Base-by-base conservation (phyloP, 352 stramenopile species). In the Pseudoperonospora humuli region DNA sequence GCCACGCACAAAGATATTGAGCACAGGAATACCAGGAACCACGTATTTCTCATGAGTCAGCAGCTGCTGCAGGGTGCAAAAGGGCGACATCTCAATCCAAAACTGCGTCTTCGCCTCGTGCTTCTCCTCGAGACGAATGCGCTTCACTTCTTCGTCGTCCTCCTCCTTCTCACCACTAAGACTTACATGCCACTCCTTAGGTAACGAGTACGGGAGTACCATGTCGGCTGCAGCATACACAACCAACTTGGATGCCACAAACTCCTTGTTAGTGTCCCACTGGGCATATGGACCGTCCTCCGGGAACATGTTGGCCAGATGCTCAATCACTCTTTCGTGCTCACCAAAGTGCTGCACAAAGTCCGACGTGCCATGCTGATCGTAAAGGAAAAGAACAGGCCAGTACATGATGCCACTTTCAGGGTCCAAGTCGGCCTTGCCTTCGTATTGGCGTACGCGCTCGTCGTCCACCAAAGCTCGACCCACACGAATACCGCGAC, bases 261-360 rank as follows among this genome's bases (percentile, higher is more conserved):
- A 93, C 52, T 83, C 61, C 9, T 81, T 46, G 3, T 73, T 60
- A 9, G 42, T 55, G 57, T 93, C 82, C 82, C 82, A 93, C 15
- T 91, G 63, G 31, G 75, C 83, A 50, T 78, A 88, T 36, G 82
- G 77, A 0, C 82, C 82, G 32, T 90, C 78, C 40, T 93, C 82
- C 0, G 82, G 82, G 58, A 93, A 93, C 79, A 92, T 92, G 57
- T 92, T 92, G 48, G 79, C 82, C 42, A 93, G 49, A 58, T 93
- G 82, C 50, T 92, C 79, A 33, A 92, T 84, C 29, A 92, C 62
- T 25, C 65, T 46, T 53, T 93, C 82, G 25, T 87, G 61, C 52
- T 93, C 82, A 17, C 75, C 75, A 45, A 93, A 83, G 15, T 61
- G 58, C 57, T 92, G 62, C 32, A 91, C 75, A 57, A 92, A 91